Evolutionary conservation across 306 rosid species (phyloP).

Genomic region (Citrullus mucosospermus): DNA sequence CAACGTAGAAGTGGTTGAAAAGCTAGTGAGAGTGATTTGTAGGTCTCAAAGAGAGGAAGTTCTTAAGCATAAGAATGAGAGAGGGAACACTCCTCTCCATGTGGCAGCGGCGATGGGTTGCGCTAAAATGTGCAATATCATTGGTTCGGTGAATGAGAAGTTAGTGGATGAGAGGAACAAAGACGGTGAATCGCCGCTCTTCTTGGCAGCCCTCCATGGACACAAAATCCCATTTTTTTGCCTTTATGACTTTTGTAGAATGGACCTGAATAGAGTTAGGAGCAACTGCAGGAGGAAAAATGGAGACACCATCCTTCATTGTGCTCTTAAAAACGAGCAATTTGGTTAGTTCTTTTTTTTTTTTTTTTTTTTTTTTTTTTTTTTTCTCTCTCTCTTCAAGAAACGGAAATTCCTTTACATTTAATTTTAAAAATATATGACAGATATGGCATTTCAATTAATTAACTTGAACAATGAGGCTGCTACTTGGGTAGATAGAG

Average conservation of each 20-base stretch:
- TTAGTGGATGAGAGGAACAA: conserved; percentile 15
- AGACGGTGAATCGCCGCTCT: conserved; percentile 40
- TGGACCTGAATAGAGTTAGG: too few relatives aligned
- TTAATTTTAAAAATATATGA: too few relatives aligned
- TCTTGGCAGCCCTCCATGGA: conserved; percentile 32
- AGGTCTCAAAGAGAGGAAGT: neutral
- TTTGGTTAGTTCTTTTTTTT: neutral
- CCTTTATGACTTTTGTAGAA: conserved; percentile 14
- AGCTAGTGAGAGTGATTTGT: neutral
- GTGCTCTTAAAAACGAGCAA: conserved; percentile 25
- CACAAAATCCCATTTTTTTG: conserved; percentile 16
- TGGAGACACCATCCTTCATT: conserved; percentile 45
- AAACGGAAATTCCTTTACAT: too few relatives aligned
- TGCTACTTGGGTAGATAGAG: conserved; percentile 9
- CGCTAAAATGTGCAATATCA: conserved; percentile 3
- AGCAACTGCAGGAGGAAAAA: conserved; percentile 10
- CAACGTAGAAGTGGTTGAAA: neutral
- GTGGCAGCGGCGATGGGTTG: conserved; percentile 25
- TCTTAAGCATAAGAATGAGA: neutral
- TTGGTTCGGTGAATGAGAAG: rapidly evolving
- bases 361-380: too few relatives aligned
- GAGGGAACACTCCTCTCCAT: conserved; percentile 45
- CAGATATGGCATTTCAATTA: too few relatives aligned
- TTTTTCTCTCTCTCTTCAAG: too few relatives aligned
- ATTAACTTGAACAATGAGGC: conserved; percentile 8